These are phyloP conservation scores for Trypanosomatidae sp. DNA, from an alignment of 208 protist species.

Conservation along the genomic window DNA sequence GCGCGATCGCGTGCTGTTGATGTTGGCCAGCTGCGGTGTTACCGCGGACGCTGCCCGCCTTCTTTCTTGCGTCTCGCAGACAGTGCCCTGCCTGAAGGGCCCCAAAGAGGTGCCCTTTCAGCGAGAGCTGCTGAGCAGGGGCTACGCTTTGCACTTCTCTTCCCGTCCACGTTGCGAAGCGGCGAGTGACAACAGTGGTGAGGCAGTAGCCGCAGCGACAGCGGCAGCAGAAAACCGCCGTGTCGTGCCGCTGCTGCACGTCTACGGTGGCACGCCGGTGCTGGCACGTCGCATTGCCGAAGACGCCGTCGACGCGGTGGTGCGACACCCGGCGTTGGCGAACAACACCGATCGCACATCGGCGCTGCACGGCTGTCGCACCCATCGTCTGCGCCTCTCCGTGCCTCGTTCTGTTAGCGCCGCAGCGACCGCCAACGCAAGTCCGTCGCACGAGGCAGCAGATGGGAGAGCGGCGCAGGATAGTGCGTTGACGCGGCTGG, in stretches of 20 bases:
- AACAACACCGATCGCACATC: not conserved
- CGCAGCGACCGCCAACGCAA: not conserved
- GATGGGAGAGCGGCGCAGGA: no score
- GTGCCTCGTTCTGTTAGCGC: slow-evolving; percentile 4
- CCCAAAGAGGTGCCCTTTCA: slow-evolving; percentile 42
- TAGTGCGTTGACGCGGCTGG: slow-evolving; percentile 16
- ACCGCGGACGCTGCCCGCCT: slow-evolving; percentile 35
- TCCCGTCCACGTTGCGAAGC: not conserved
- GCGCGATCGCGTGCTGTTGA: slow-evolving; percentile 33
- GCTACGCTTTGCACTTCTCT: slow-evolving; percentile 51
- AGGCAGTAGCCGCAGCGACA: not conserved
- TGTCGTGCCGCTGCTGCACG: slow-evolving; percentile 45
- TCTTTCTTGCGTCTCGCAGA: slow-evolving; percentile 59
- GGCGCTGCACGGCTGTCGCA: slow-evolving; percentile 30
- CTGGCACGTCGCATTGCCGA: slow-evolving; percentile 62
- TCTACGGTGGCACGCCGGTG: slow-evolving; percentile 65
- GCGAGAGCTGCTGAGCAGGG: slow-evolving; percentile 36
- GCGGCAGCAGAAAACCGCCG: not conserved
- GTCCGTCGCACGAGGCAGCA: no score
- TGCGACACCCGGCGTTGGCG: slow-evolving; percentile 27
- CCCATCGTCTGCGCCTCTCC: slow-evolving; percentile 30
- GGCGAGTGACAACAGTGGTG: no score
- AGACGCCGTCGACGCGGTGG: slow-evolving; percentile 47
- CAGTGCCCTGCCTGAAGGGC: slow-evolving; percentile 44
- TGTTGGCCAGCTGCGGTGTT: slow-evolving; percentile 48